These are phyloP conservation scores for Closterium sp. DNA, from an alignment of 139 green algal genomes.

Conservation along the genomic window DNA sequence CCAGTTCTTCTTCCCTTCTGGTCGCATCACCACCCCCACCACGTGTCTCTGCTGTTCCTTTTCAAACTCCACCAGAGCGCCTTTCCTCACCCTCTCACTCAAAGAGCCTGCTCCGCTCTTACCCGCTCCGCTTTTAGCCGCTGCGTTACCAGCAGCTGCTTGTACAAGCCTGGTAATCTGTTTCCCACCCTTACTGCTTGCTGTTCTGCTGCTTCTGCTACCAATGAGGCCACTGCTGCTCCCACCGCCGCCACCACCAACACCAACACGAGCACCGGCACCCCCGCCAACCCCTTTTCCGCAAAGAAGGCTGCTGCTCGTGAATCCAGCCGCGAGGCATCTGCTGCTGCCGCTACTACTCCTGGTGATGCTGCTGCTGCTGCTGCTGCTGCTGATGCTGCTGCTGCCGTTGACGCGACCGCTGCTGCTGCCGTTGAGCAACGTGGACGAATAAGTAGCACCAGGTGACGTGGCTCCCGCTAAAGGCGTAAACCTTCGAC, in stretches of 20 bases:
- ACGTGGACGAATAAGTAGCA: background rate
- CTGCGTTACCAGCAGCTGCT: background rate
- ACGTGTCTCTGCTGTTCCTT: slow-evolving; percentile 54
- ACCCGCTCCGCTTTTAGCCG: background rate
- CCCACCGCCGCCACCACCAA: too few relatives aligned
- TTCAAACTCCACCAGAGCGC: slow-evolving; percentile 67
- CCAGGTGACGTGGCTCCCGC: background rate
- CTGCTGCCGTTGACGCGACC: too few relatives aligned
- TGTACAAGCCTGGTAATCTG: background rate
- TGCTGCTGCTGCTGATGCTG: background rate
- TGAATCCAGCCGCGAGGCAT: background rate
- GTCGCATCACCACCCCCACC: slow-evolving; percentile 19
- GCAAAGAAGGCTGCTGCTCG: background rate
- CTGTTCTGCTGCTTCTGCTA: background rate
- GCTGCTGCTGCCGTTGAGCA: background rate
- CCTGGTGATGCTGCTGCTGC: background rate
- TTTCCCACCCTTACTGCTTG: background rate
- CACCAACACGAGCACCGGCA: background rate
- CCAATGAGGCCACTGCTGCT: too few relatives aligned
- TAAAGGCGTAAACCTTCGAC: background rate
- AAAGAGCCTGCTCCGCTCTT: background rate
- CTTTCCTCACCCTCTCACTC: slow-evolving; percentile 22
- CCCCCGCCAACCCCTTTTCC: background rate
- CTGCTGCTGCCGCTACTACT: background rate
- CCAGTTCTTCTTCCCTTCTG: slow-evolving; percentile 41